These are phyloP conservation scores for Stenogyne calaminthoides DNA, from an alignment of 305 asterid species.

Conservation along the genomic window DNA sequence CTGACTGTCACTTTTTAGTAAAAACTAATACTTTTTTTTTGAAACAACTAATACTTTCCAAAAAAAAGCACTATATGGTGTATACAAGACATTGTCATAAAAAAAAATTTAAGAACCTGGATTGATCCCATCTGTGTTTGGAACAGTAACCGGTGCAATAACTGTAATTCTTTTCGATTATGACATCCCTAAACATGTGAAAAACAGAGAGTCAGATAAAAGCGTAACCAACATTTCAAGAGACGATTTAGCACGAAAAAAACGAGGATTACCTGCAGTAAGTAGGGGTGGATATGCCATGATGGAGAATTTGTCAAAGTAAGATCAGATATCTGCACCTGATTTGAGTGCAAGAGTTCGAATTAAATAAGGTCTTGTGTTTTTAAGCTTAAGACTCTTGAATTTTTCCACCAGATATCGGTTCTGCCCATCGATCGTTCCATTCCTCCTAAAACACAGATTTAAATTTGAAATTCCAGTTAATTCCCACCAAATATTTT, in stretches of 20 bases:
- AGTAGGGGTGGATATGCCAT: slow-evolving; percentile 79
- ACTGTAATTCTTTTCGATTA: slow-evolving; percentile 60
- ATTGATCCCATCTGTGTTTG: slow-evolving; percentile 81
- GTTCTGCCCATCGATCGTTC: slow-evolving; percentile 83
- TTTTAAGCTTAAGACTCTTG: slow-evolving; percentile 32
- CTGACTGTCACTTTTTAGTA: too few relatives aligned
- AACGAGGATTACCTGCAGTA: slow-evolving; percentile 54
- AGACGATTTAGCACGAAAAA: neutral
- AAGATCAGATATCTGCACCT: slow-evolving; percentile 61
- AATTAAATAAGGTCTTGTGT: slow-evolving; percentile 74
- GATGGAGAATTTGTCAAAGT: slow-evolving; percentile 72
- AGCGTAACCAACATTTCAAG: too few relatives aligned
- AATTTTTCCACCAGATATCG: slow-evolving; percentile 75
- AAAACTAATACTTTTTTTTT: too few relatives aligned
- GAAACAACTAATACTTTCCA: too few relatives aligned
- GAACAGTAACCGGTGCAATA: slow-evolving; percentile 54
- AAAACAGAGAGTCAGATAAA: neutral
- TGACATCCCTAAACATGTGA: slow-evolving; percentile 45
- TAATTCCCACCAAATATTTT: too few relatives aligned
- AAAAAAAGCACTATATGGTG: too few relatives aligned
- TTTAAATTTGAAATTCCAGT: neutral
- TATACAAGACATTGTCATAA: too few relatives aligned
- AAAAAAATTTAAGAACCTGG: slow-evolving; percentile 53
- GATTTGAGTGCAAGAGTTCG: slow-evolving; percentile 59
- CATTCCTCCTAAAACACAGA: slow-evolving; percentile 60